Evolutionary conservation across 2,329 filamentous ascomycete species (phyloP), one percentile per base, ranked within the genome.

Genomic region (Pestalotiopsis sp.): DNA sequence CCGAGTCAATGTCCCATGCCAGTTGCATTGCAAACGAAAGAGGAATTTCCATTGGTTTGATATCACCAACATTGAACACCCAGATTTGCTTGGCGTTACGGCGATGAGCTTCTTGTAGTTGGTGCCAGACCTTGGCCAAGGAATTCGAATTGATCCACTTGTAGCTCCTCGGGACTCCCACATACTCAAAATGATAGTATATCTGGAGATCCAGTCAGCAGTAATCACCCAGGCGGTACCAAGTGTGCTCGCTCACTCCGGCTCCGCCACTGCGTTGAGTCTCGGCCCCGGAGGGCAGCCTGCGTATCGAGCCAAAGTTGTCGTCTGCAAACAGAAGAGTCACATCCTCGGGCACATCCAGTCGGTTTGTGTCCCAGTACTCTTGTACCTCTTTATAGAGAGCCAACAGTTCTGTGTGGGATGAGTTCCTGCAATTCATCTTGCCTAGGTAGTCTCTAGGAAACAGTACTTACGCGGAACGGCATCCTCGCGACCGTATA

Each of bases 291-390:
- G 84, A 78, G 1, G 88, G 87, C 6, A 90, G 80, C 38, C 87
- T 81, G 17, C 85, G 81, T 61, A 88, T 84, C 14, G 66, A 27
- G 13, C 58, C 58, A n/a, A 67, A 91, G 78, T 92, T 92, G 78
- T 93, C 91, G 75, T 92, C 91, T 0, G 89, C 85, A 86, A 90
- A 92, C 4, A 92, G 82, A 27, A 93, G 81, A 1, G 89, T 92
- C 36, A 93, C 86, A 73, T 91, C 86, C 49, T 92, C 90, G 0
- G 90, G 89, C 2, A 84, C 81, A 66, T 71, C 41, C 4, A 74
- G 69, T 3, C 69, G 69, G 14, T 69, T 72, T 1, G 73, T 69
- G 45, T 91, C 87, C 49, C 88, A 91, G 70, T 91, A 89, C 12
- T 84, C 85, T 72, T 88, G 86, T 0, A 92, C 88, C 69, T 92